Base-by-base conservation (phyloP, 768 basidiomycete species). In the Lentinula boryana region DNA sequence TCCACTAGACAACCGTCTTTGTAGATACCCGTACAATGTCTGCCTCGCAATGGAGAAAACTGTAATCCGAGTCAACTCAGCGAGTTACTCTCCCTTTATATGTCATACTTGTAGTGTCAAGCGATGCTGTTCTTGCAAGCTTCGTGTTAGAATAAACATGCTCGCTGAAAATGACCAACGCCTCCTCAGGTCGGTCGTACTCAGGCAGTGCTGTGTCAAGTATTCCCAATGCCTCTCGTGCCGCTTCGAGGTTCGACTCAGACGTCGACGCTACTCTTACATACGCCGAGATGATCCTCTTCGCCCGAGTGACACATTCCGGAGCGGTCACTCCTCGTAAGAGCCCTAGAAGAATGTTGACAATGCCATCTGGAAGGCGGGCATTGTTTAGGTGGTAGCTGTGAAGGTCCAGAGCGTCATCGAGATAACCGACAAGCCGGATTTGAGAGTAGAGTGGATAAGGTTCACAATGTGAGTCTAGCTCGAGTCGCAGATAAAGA, bases 401-500 rank as follows among this genome's bases (percentile, higher is more conserved):
- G 10, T 60, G 40, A 21, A 31, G 21, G 27, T 60, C 52, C 31
- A 58, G 31, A n/a, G 62, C 57, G n/a, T 53, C 50, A 1, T 44
- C 44, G n/a, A 60, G 40, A 31, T 38, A 38, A 16, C 35, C 31
- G 15, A 44, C 21, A n/a, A 60, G 49, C 8, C 52, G 40, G 15
- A 12, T 41, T 33, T 51, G 44, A 18, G 33, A 35, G 3, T 12
- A 6, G 15, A 32, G n/a, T n/a, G 52, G 48, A 36, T 51, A 60
- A 18, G 23, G 15, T 5, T 16, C 27, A 36, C 49, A 13, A 3
- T 15, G 23, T 13, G 18, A 15, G 8, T 50, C 49, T 5, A 40
- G 32, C 40, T 72, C 63, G 16, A 73, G 67, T 41, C 69, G 69
- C 58, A 76, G 68, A 50, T 74, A 74, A 4, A 74, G 67, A n/a